A percentile compares a stretch with the other conserved stretches of the same genome.
Conservation (phyloP, 805 yeast genomes). For the Torulaspora delbrueckii region DNA sequence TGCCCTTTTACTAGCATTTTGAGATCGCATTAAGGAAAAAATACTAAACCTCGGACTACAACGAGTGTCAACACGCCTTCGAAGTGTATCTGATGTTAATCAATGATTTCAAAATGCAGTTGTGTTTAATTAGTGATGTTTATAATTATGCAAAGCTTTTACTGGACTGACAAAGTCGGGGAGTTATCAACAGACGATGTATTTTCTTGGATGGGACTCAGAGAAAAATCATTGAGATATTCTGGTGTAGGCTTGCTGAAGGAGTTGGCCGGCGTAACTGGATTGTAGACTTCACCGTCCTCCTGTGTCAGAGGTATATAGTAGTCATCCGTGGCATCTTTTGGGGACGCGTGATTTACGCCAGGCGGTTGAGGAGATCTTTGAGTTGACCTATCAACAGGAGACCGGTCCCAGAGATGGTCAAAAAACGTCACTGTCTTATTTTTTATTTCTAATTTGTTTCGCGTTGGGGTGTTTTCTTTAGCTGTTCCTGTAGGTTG, state of each 20-base stretch:
- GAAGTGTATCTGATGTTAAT: not conserved
- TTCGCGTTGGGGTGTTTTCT: slow-evolving; percentile 32
- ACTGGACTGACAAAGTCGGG: slow-evolving; percentile 15
- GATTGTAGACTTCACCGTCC: slow-evolving; percentile 6
- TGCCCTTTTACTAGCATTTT: slow-evolving; percentile 1
- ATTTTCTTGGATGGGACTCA: slow-evolving; percentile 34
- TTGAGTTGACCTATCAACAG: slow-evolving; percentile 4
- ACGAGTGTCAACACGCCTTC: not conserved
- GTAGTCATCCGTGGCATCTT: slow-evolving; percentile 6
- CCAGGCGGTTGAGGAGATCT: slow-evolving; percentile 5
- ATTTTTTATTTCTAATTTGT: slow-evolving; percentile 35
- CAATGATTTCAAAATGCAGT: slow-evolving; percentile 1
- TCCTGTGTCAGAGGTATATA: slow-evolving; percentile 7
- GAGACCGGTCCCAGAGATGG: slow-evolving; percentile 13
- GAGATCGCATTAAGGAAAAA: slow-evolving; percentile 2
- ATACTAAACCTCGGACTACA: not conserved
- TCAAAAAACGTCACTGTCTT: slow-evolving; percentile 40
- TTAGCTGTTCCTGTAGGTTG: slow-evolving; percentile 29
- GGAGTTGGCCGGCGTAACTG: slow-evolving; percentile 21
- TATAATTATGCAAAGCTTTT: slow-evolving; percentile 2
- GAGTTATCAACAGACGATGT: slow-evolving; percentile 30
- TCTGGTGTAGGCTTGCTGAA: slow-evolving; percentile 27
- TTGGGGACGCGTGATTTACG: slow-evolving; percentile 1
- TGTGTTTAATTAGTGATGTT: slow-evolving; percentile 8
- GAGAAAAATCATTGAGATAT: slow-evolving; percentile 20